phyloP scores from a whole-genome alignment of 495 filamentous ascomycete species.

The Penicillium salamii region DNA sequence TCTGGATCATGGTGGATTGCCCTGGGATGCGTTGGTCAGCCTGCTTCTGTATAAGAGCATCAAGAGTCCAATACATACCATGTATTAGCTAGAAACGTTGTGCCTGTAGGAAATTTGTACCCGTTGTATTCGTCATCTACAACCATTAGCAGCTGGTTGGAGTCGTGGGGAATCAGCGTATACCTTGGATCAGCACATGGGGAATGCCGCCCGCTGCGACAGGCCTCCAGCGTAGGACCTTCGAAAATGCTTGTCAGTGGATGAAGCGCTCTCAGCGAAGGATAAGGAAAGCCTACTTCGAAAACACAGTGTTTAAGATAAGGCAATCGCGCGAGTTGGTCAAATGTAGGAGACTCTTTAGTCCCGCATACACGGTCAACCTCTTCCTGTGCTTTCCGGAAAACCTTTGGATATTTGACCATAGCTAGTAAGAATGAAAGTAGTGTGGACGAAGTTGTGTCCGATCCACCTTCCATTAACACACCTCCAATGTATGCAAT shows the following conservation, averaged over 20 bases:
- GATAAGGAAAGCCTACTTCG: not conserved
- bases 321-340: constrained; percentile 35
- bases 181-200: not conserved
- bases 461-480: constrained; percentile 46
- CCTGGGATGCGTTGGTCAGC: not conserved
- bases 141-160: not conserved
- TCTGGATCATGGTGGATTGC: not conserved
- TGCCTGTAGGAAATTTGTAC: not conserved
- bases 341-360: constrained; percentile 32
- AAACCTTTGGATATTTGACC: constrained; percentile 36
- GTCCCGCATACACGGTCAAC: constrained; percentile 31
- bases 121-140: not conserved
- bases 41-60: not conserved
- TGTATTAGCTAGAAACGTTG: not conserved
- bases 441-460: constrained; percentile 38
- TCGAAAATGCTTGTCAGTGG: not conserved
- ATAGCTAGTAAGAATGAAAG: constrained; percentile 45
- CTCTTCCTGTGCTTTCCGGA: constrained; percentile 31
- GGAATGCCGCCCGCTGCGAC: not conserved
- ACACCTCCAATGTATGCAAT: constrained; percentile 35
- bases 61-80: not conserved
- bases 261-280: not conserved
- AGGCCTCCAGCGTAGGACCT: not conserved
- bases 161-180: not conserved
- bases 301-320: constrained; percentile 33